Evolutionary conservation across 129 eudicot species (phyloP), one percentile per base, ranked within the genome.

Genomic region (Arctium minus): DNA sequence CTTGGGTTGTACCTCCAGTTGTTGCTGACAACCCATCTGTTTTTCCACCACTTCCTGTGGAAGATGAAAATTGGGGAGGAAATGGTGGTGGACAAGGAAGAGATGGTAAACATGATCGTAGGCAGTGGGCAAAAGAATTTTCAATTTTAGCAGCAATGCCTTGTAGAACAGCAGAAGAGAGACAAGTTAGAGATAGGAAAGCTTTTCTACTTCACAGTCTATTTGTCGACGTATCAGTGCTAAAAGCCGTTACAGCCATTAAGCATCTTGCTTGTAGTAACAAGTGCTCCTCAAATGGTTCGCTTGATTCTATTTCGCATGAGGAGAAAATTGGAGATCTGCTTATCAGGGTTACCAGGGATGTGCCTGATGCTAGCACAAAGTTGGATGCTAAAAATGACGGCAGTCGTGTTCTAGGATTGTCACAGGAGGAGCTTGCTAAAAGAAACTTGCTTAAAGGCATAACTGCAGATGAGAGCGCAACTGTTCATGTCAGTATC

Each of bases 31-130:
- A 87, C 48, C 99, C 94, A 15, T 91, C 97, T 38, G 81, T 78
- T 74, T 95, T 92, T 74, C 97, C 92, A 38, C 92, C 97, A 70
- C 97, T 95, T 93, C 99, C 99, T 3, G 84, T 86, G 65, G 99
- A 95, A 89, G 99, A 95, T 79, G 97, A 88, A 83, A 95, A 85
- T 11, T 95, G 97, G 99, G 99, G 97, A 74, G 99, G 99, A 86
- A 89, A 82, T 82, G 99, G 99, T 37, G 99, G 99, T 80, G 99
- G 99, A 35, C 97, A 91, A 81, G 97, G 97, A 73, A 68, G 93
- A 83, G 97, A 89, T 29, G 93, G 91, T 32, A 92, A 87, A 80
- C 93, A 92, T 69, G 97, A 95, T 82, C 15, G 80, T 37, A 86
- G 97, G 83, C 87, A 85, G 37, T 95, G 99, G 99, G 94, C 97